Evolutionary conservation across 805 yeast genomes (phyloP).

Genomic region (Wickerhamomyces subpelliculosus): DNA sequence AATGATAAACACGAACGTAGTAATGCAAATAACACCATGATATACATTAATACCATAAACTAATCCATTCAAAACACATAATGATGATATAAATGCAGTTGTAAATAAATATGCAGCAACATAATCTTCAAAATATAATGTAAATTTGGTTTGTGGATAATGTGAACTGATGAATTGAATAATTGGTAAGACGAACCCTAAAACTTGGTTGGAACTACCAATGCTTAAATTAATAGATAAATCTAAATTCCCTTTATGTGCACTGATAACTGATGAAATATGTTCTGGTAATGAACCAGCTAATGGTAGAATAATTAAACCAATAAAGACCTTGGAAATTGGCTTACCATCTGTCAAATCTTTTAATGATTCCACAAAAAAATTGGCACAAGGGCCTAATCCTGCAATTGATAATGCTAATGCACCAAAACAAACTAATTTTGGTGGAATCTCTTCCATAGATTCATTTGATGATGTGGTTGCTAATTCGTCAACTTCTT

Average conservation of each 20-base stretch:
- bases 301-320: slow-evolving; percentile 16
- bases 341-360: slow-evolving; percentile 13
- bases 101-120: slow-evolving; percentile 4
- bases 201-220: slow-evolving; percentile 16
- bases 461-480: neutral
- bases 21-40: slow-evolving; percentile 3
- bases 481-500: slow-evolving; percentile 2
- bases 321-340: slow-evolving; percentile 18
- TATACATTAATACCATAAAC: slow-evolving; percentile 4
- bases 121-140: slow-evolving; percentile 9
- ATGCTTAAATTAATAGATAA: slow-evolving; percentile 13
- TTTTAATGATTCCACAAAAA: slow-evolving; percentile 18
- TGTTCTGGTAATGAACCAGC: slow-evolving; percentile 21
- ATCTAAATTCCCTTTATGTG: slow-evolving; percentile 17
- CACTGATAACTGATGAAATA: slow-evolving; percentile 14
- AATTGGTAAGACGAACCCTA: slow-evolving; percentile 18
- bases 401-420: slow-evolving; percentile 16
- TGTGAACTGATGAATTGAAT: slow-evolving; percentile 17
- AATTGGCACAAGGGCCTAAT: slow-evolving; percentile 16
- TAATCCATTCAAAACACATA: slow-evolving; percentile 3
- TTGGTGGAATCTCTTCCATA: slow-evolving; percentile 8
- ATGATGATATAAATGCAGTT: slow-evolving; percentile 1
- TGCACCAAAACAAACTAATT: slow-evolving; percentile 16
- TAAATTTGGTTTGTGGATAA: slow-evolving; percentile 14
- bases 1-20: slow-evolving; percentile 2